Conservation (phyloP, 306 rosid genomes). For the Quercus parvula region DNA sequence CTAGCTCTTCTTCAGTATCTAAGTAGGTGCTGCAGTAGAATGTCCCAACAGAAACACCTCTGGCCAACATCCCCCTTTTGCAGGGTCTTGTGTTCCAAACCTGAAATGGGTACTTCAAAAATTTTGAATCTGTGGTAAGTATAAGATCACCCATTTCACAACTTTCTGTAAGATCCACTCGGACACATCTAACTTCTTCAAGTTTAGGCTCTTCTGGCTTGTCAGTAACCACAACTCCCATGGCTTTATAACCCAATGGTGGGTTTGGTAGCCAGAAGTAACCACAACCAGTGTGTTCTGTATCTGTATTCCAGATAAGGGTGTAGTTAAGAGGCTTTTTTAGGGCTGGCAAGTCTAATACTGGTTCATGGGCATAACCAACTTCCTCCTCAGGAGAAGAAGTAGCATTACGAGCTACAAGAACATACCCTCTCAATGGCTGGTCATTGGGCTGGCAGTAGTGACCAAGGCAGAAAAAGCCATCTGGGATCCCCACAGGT, state of each 20-base stretch:
- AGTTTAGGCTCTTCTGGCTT: conserved; percentile 48
- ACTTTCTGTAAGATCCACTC: conserved; percentile 75
- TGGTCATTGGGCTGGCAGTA: conserved; percentile 60
- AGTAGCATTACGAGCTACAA: conserved; percentile 54
- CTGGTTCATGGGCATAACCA: conserved; percentile 5
- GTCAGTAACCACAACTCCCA: conserved; percentile 70
- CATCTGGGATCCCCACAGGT: conserved; percentile 69
- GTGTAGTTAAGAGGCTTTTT: conserved; percentile 57
- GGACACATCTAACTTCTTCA: conserved; percentile 66
- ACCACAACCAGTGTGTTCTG: conserved; percentile 46
- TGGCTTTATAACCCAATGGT: conserved; percentile 71
- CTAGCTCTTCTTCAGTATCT: conserved; percentile 36
- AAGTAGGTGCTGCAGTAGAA: conserved; percentile 53
- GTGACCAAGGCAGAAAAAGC: conserved; percentile 79
- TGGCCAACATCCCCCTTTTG: conserved; percentile 60
- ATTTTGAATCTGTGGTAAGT: conserved; percentile 40
- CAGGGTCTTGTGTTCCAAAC: conserved; percentile 71
- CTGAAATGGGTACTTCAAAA: conserved; percentile 36
- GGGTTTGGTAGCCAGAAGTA: conserved; percentile 89
- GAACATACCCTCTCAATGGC: conserved; percentile 68
- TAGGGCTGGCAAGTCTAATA: conserved; percentile 47
- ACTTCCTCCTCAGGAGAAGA: conserved; percentile 22
- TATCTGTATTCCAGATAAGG: conserved; percentile 65
- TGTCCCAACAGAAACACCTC: conserved; percentile 77
- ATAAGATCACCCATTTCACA: conserved; percentile 57